Evolutionary conservation across 1,139 yeast species (phyloP), one percentile per base, ranked within the genome.

Genomic region (Hyphopichia pseudoburtonii): DNA sequence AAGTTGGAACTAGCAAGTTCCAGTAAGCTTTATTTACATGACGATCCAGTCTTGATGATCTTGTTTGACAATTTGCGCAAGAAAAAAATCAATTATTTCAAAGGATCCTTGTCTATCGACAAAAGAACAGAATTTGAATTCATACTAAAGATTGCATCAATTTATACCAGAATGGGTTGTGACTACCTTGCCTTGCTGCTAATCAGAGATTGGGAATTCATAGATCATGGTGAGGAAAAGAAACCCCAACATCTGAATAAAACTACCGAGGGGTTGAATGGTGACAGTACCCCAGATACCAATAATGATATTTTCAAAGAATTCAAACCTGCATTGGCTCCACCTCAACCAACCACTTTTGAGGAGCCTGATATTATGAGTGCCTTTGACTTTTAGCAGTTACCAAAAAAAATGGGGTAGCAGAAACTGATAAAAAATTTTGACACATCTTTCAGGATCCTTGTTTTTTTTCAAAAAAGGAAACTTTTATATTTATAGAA

Each of bases 151-250:
- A 82, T 83, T 6, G 74, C 86, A 10, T 65, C 74, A 32, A 84
- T 87, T 40, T 86, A 88, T 51, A 70, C 79, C 11, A 70, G 95
- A 41, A 88, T 90, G 96, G 97, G 97, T 0, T 90, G 97, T 63
- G 96, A 90, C 49, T 76, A 81, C 45, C 58, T 90, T 33, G 82
- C 90, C 0, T 54, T 86, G 15, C 72, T 80, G 33, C 57, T 89
- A 35, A 64, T 86, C 3, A 66, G 67, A 35, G 78, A 76, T 41
- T 90, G 97, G 97, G 63, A 64, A 23, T 90, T 89, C 52, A 59
- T 70, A 23, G 58, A 55, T 19, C 57, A 39, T 28, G 49, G 50
- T 29, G 38, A 34, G 17, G 38, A 35, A 25, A 44, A 34, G 19
- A 44, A 36, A 16, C 30, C 4, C 3, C 11, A 23, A 2, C 26